Evolutionary conservation across 768 basidiomycete species (phyloP).

Genomic region (Phylloporus sp.): DNA sequence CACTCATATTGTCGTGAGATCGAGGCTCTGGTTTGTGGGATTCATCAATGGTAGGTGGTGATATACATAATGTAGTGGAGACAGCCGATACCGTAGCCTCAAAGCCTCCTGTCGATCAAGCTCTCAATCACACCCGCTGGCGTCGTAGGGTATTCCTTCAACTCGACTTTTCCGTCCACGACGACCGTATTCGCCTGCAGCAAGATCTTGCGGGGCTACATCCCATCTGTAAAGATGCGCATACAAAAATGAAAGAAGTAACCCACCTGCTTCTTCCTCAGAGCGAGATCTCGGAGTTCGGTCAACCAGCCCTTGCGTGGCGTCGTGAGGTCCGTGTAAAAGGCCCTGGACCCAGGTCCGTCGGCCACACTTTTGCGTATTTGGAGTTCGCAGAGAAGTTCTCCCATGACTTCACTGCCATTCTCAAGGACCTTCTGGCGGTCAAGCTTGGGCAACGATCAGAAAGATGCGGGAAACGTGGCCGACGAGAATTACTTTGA

Average conservation of each 20-base stretch:
- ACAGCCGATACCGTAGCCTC: too few species aligned
- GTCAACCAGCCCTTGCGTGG: conserved; percentile 68
- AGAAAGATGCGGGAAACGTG: background rate
- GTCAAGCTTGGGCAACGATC: conserved; percentile 50
- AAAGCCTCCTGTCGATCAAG: conserved; percentile 68
- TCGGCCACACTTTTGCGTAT: conserved; percentile 84
- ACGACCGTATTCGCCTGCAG: conserved; percentile 78
- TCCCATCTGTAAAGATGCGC: background rate
- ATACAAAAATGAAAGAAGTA: background rate
- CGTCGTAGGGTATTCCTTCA: conserved; percentile 78
- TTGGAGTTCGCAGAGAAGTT: conserved; percentile 74
- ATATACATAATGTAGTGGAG: too few species aligned
- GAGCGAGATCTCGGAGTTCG: conserved; percentile 70
- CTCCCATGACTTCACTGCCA: conserved; percentile 64
- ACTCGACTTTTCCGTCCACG: conserved; percentile 57
- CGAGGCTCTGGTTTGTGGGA: too few species aligned
- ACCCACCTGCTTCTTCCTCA: conserved; percentile 72
- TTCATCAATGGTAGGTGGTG: too few species aligned
- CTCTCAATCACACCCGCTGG: conserved; percentile 73
- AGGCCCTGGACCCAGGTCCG: conserved; percentile 70
- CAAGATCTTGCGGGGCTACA: conserved; percentile 77
- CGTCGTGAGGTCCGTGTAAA: conserved; percentile 74
- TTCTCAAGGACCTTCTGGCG: conserved; percentile 58
- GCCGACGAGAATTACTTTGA: conserved; percentile 45
- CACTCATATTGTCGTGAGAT: too few species aligned